These are phyloP conservation scores for Fallopia convolvulus DNA, from an alignment of 148 eudicot species.

Conservation along the genomic window DNA sequence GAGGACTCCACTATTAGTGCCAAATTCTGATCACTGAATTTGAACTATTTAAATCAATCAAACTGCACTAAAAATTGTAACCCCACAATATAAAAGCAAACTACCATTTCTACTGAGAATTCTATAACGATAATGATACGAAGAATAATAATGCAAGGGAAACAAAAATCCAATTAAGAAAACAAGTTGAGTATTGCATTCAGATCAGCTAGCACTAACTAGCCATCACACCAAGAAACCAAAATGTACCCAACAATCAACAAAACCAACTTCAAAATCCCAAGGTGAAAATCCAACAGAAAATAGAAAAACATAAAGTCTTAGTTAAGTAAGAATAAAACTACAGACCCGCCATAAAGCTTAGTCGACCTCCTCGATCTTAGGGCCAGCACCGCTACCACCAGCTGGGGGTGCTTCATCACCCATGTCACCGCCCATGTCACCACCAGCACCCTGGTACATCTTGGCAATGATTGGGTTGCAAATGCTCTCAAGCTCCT, in stretches of 20 bases:
- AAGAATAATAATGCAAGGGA: no score
- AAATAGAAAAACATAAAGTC: not conserved
- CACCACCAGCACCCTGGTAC: constrained; percentile 12
- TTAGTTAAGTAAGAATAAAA: not conserved
- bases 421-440: not conserved
- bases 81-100: not conserved
- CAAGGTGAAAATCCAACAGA: not conserved
- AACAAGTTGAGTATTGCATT: not conserved
- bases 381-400: not conserved
- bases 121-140: no score
- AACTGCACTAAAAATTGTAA: not conserved
- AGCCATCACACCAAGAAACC: not conserved
- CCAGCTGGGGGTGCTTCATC: constrained; percentile 1
- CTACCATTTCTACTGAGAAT: not conserved
- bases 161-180: no score
- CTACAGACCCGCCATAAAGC: not conserved
- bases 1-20: not conserved
- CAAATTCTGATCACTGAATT: not conserved
- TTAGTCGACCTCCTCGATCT: constrained; percentile 15
- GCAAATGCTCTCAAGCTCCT: constrained; percentile 13
- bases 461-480: constrained; percentile 14
- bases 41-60: not conserved
- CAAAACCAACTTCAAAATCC: not conserved
- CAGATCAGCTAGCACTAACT: not conserved
- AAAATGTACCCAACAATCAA: not conserved